These are phyloP conservation scores for Leptographium galeiforme DNA, from an alignment of 2,329 filamentous ascomycete genomes.

Conservation along the genomic window DNA sequence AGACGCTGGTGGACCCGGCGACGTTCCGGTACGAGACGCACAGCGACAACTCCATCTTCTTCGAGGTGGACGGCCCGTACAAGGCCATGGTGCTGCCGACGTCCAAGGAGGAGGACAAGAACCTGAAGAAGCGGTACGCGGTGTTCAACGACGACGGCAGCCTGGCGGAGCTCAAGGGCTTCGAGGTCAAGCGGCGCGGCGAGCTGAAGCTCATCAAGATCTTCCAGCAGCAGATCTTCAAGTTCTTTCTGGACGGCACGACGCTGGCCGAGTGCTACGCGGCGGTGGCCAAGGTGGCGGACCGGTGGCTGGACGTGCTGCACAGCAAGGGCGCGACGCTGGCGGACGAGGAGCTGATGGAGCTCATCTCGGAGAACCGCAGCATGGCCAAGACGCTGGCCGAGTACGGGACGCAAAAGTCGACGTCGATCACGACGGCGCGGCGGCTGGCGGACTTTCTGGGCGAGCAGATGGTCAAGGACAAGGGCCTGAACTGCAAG, in stretches of 20 bases:
- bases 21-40: conserved; percentile 90
- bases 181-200: conserved; percentile 93
- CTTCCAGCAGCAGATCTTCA: conserved; percentile 98
- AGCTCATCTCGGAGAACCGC: conserved; percentile 99
- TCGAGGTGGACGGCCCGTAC: conserved; percentile 96
- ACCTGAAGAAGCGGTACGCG: conserved; percentile 96
- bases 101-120: conserved; percentile 98
- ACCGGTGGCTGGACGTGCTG: conserved; percentile 92
- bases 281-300: conserved; percentile 86
- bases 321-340: conserved; percentile 78
- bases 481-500: conserved; percentile 98
- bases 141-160: conserved; percentile 98
- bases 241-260: conserved; percentile 88
- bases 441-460: conserved; percentile 90
- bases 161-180: conserved; percentile 89
- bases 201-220: conserved; percentile 99
- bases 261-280: conserved; percentile 81
- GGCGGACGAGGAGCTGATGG: conserved; percentile 92
- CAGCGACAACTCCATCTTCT: conserved; percentile 98
- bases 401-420: conserved; percentile 92
- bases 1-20: conserved; percentile 66
- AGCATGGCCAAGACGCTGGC: conserved; percentile 96
- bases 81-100: conserved; percentile 94
- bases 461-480: conserved; percentile 97
- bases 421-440: conserved; percentile 97